Base-by-base conservation (phyloP, 441 rosid genomes). In the Lagerstroemia fauriei region DNA sequence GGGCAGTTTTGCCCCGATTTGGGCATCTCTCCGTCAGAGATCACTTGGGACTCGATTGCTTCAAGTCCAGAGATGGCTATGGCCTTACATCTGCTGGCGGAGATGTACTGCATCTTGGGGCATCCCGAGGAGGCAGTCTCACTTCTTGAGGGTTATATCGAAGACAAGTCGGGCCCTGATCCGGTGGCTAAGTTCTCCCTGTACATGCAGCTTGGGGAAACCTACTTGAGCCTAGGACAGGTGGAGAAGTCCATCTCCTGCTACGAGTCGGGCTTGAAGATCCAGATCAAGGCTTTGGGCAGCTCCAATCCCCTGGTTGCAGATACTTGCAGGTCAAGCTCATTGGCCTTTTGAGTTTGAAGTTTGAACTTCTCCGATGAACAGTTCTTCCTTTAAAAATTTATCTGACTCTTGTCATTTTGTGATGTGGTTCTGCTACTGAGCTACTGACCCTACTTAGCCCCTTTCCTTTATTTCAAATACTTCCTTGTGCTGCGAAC, bases 161-260 rank as follows among this genome's bases (percentile, higher is more conserved):
- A 69, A 63, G 65, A 79, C 61, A 89, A 90, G 71, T 72, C 85
- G 72, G 89, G 88, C 73, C 84, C 71, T 6, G 41, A 86, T 61
- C 88, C 89, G 11, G 83, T 92, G 63, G 91, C 93, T 14, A 90
- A 87, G 79, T 89, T 91, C 81, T 83, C 94, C 16, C 93, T 92
- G 80, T 84, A 72, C 22, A 89, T 91, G 92, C 92, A 89, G 84
- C 88, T 89, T 3, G 93, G 94, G 1, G 95, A 92, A 76, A 89
- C 92, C 73, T 92, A 81, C 83, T 87, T 91, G 1, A 87, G 87
- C 87, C 77, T 90, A 65, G 93, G 94, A 22, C 88, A 82, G 51
- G 20, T 90, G 81, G 93, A 91, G 24, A 87, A 82, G 59, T 90
- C 95, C 81, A 86, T 90, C 61, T 78, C 83, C 72, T 90, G 88